Conservation (phyloP, 192 early-diverging fungal genomes). For the Podochytrium sp. region DNA sequence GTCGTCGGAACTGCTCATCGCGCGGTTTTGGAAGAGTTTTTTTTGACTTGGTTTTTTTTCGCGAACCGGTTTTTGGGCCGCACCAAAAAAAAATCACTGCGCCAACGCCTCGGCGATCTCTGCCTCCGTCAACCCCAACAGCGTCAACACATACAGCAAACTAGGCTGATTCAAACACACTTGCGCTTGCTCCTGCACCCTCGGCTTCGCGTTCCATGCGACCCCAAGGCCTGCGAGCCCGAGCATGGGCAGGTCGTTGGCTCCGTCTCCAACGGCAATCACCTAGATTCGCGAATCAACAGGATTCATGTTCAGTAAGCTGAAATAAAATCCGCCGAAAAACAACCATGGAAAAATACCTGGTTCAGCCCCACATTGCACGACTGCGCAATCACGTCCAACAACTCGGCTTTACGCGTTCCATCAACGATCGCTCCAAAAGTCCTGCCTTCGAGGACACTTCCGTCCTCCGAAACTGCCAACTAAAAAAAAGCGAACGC, state of each 20-base stretch:
- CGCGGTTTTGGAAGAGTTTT: too few species aligned
- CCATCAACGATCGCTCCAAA: slow-evolving; percentile 90
- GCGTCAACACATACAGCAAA: slow-evolving; percentile 83
- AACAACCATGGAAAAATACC: slow-evolving; percentile 26
- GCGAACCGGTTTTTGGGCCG: background rate
- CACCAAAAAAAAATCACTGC: background rate
- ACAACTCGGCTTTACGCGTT: slow-evolving; percentile 88
- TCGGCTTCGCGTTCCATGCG: slow-evolving; percentile 97
- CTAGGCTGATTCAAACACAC: slow-evolving; percentile 94
- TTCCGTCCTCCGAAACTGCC: slow-evolving; percentile 82
- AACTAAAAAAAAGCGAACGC: slow-evolving; percentile 56
- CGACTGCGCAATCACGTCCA: slow-evolving; percentile 95
- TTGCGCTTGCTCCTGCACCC: slow-evolving; percentile 88
- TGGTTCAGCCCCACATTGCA: slow-evolving; percentile 86
- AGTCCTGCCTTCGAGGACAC: slow-evolving; percentile 83
- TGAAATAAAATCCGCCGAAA: background rate
- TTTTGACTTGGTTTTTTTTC: background rate
- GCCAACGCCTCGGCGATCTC: slow-evolving; percentile 11
- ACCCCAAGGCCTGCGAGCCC: slow-evolving; percentile 92
- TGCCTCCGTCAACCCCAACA: slow-evolving; percentile 72
- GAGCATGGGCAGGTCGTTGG: slow-evolving; percentile 96
- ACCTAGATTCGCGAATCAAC: slow-evolving; percentile 52
- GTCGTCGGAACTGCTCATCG: too few species aligned
- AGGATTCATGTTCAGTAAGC: background rate
- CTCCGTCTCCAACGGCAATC: slow-evolving; percentile 97